Conservation (phyloP, 768 basidiomycete species). For the Rubroboletus satanas region DNA sequence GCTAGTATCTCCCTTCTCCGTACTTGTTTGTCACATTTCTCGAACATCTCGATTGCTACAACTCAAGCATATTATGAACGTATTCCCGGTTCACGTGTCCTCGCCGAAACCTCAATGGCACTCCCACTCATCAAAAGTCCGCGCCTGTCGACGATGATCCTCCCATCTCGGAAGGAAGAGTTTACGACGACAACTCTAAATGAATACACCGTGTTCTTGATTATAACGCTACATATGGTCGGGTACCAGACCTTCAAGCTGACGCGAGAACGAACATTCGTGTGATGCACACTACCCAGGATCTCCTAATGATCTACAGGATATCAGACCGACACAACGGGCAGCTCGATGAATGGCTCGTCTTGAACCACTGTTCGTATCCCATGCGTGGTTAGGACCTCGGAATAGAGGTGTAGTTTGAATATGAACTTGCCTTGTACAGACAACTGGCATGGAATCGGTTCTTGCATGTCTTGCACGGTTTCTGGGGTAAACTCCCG, state of each 20-base stretch:
- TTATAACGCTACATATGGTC: not conserved
- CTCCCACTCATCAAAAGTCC: not conserved
- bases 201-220: not conserved
- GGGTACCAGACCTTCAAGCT: not conserved
- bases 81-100: not conserved
- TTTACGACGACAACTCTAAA: not conserved
- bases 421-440: constrained; percentile 61
- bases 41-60: not conserved
- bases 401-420: not conserved
- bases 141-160: not conserved
- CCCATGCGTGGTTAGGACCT: not conserved
- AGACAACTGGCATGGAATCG: constrained; percentile 89
- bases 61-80: not conserved
- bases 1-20: not conserved
- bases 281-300: not conserved
- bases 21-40: not conserved
- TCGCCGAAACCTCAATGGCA: not conserved
- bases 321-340: constrained; percentile 88
- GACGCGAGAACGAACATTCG: not conserved
- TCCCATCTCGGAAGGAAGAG: not conserved
- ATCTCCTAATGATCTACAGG: constrained; percentile 34
- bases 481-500: constrained; percentile 80
- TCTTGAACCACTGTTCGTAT: constrained; percentile 72
- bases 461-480: constrained; percentile 93
- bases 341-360: constrained; percentile 86